Base-by-base conservation (phyloP, 768 basidiomycete genomes). In the Lepiota venenata region DNA sequence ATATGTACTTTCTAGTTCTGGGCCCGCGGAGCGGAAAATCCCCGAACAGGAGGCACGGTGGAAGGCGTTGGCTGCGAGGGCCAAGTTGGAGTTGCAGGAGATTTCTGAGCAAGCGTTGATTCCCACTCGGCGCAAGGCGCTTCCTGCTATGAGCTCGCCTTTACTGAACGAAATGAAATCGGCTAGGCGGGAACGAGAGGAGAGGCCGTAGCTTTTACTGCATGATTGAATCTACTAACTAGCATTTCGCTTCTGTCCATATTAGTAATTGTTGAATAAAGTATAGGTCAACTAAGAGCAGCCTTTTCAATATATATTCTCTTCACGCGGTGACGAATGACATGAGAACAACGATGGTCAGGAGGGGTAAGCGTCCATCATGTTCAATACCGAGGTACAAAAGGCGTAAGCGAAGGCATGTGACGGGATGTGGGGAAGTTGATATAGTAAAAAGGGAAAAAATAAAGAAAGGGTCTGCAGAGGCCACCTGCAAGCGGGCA, bases 31-130 rank as follows among this genome's bases (percentile, higher is more conserved):
- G 41, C 50, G 55, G 44, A 57, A 63, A 21, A 59, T 52, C 15
- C 58, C 57, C 11, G 61, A 58, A 36, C 69, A 74, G 46, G 55
- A 58, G 9, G 56, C 52, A 8, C 63, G 59, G 35, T 75, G 73
- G 68, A 60, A 52, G 56, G 52, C 37, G 14, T 60, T 75, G 18
- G 63, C 62, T 10, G 36, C 42, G 39, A 55, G 53, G 21, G 53
- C 53, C 12, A 55, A 47, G 39, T 27, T 48, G 53, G 53, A 55
- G 15, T 42, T 55, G 39, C 40, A 32, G 39, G 39, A 47, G 3
- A 36, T 39, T 37, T 39, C 39, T n/a, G 46, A 55, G 39, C 46
- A 47, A 16, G 53, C 53, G n/a, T 55, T 55, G 20, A 48, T 55
- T 48, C 25, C 53, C 1, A 55, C 46, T 42, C 11, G 35, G n/a